Conservation (phyloP, 345 rosid genomes). For the Salix udensis region DNA sequence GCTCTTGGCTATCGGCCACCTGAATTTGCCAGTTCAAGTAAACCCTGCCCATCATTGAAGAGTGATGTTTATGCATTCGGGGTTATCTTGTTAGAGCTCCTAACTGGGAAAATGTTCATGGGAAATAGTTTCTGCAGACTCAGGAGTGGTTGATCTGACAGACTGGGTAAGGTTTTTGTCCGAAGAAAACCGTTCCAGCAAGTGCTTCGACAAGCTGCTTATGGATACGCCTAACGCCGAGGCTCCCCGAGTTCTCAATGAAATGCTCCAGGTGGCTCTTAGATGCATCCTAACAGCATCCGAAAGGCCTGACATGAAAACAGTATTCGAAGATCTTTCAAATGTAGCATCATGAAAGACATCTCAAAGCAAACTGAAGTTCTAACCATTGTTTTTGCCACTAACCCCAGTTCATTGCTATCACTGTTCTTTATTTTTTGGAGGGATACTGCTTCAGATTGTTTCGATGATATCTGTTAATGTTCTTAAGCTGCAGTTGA, state of each 20-base stretch:
- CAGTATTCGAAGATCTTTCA: conserved; percentile 59
- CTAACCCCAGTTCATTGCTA: conserved; percentile 24
- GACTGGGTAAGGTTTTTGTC: conserved; percentile 72
- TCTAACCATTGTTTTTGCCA: conserved; percentile 1
- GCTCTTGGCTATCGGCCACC: conserved; percentile 89
- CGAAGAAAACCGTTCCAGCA: conserved; percentile 40
- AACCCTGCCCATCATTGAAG: conserved; percentile 81
- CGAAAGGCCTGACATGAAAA: conserved; percentile 76
- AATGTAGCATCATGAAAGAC: conserved; percentile 16
- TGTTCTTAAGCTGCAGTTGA: not conserved
- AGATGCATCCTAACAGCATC: conserved; percentile 69
- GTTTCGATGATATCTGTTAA: not conserved
- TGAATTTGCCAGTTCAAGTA: conserved; percentile 77
- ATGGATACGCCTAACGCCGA: conserved; percentile 18
- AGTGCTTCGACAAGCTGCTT: conserved; percentile 64
- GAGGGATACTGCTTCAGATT: not conserved
- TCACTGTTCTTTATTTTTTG: not conserved
- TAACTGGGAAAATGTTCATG: conserved; percentile 67
- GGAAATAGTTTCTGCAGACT: conserved; percentile 55
- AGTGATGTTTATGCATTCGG: conserved; percentile 89
- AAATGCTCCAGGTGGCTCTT: conserved; percentile 59
- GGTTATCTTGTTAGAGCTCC: conserved; percentile 66
- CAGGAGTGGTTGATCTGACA: conserved; percentile 67
- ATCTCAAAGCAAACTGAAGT: conserved; percentile 13
- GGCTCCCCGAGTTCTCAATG: conserved; percentile 34